Evolutionary conservation across 495 filamentous ascomycete genomes (phyloP), one percentile per base, ranked within the genome.

Genomic region (Neurospora terricola): DNA sequence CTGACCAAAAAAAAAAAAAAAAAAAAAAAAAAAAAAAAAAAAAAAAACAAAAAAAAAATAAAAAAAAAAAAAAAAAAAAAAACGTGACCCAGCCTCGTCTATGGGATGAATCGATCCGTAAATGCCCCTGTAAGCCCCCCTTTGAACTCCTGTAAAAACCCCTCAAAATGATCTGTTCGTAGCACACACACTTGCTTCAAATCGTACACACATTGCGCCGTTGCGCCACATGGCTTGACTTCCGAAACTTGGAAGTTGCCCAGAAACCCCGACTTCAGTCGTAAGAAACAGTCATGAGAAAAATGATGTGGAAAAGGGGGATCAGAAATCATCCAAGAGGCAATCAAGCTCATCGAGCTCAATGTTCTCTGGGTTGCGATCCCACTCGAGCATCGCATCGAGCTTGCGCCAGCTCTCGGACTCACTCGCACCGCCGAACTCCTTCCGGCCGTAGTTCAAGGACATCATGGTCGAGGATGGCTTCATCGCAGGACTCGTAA

Each of bases 281-380:
- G 66, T 72, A 48, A 77, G 70, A 38, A 70, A 72, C 69, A 74
- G 70, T 66, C 54, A 66, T 34, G 54, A 48, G 39, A 73, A 74
- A 73, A 23, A 70, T 42, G 36, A 69, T 54, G 21, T 16, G 30
- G 18, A 27, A 48, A 38, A 70, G 30, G 38, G 45, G 54, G 6
- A 48, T 86, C 82, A 92, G 74, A 90, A 92, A 45, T 87, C 88
- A 71, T 89, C 86, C 80, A 99, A 88, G 83, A 98, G 87, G 72
- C 94, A 90, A 79, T 99, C 96, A 3, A 99, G 87, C 85, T 99
- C 96, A 66, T 96, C 92, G 40, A 99, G 86, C 82, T 93, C 93
- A 70, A 99, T 89, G 71, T 88, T 93, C 82, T 98, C 96, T 1
- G 94, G 94, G 80, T 91, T 95, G 73, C 90, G 84, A 75, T 94